phyloP scores from a whole-genome alignment of 1,139 yeast species.

The Blastobotrys ciferrii region DNA sequence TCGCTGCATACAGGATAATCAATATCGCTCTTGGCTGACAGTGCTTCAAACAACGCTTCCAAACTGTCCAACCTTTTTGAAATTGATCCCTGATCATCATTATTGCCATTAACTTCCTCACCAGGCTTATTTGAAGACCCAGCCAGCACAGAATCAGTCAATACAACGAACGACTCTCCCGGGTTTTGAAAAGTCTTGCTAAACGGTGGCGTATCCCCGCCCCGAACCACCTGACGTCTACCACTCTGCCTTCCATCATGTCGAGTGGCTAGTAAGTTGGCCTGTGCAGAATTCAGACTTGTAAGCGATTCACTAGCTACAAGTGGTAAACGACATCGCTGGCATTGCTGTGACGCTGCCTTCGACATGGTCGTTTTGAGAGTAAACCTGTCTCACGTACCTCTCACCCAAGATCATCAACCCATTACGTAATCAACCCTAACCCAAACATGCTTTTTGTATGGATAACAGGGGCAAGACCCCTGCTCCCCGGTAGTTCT shows the following conservation, averaged over 20 bases:
- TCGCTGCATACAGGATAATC: conserved; percentile 88
- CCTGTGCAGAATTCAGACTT: conserved; percentile 53
- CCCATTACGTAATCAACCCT: background rate
- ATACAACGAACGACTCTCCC: conserved; percentile 45
- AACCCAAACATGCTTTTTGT: no score
- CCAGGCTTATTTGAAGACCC: conserved; percentile 8
- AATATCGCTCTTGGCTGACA: conserved; percentile 69
- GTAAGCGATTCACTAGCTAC: conserved; percentile 53
- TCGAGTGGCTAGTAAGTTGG: conserved; percentile 41
- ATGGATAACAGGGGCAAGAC: no score
- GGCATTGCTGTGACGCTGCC: conserved; percentile 40
- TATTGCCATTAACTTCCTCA: background rate
- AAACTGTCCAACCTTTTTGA: conserved; percentile 48
- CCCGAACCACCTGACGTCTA: background rate
- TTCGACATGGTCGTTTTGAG: background rate
- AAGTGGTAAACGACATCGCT: conserved; percentile 59
- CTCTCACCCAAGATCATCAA: background rate
- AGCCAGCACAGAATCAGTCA: conserved; percentile 36
- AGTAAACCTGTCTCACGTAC: background rate
- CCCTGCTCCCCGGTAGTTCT: no score
- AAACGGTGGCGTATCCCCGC: background rate
- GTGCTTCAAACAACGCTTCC: conserved; percentile 62
- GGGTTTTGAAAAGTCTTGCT: conserved; percentile 13
- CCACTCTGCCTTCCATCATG: conserved; percentile 1
- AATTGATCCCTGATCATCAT: conserved; percentile 32